Conservation (phyloP, 345 rosid genomes). For the Ceriops zippeliana region DNA sequence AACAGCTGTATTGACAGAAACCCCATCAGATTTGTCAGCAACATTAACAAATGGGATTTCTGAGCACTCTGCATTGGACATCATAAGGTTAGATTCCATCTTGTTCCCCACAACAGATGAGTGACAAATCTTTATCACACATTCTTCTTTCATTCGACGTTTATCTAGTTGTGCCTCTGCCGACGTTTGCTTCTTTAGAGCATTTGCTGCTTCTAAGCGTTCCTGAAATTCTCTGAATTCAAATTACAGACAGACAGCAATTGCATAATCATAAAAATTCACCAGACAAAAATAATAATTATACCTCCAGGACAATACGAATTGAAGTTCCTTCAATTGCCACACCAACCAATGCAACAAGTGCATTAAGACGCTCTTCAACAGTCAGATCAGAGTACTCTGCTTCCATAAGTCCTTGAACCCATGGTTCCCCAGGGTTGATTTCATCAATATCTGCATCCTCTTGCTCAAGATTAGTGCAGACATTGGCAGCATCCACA, state of each 20-base stretch:
- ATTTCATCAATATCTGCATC: conserved; percentile 59
- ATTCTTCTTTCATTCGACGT: conserved; percentile 75
- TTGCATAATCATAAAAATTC: not conserved
- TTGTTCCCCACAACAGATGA: conserved; percentile 43
- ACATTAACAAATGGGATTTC: conserved; percentile 42
- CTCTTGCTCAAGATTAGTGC: conserved; percentile 29
- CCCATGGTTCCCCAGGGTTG: conserved; percentile 75
- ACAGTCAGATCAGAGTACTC: conserved; percentile 71
- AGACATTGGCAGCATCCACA: conserved; percentile 22
- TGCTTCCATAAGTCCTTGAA: conserved; percentile 76
- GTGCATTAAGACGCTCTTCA: conserved; percentile 78
- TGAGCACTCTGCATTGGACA: conserved; percentile 37
- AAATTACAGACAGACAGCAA: conserved; percentile 21
- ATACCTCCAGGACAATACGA: conserved; percentile 65
- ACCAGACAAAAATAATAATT: not conserved
- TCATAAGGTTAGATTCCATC: conserved; percentile 37
- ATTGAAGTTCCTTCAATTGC: conserved; percentile 80
- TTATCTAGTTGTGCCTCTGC: conserved; percentile 87
- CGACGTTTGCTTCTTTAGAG: conserved; percentile 91
- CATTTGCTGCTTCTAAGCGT: conserved; percentile 84
- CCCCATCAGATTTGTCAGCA: conserved; percentile 31
- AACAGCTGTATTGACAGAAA: conserved; percentile 24
- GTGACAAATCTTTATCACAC: conserved; percentile 39
- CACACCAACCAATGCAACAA: conserved; percentile 64
- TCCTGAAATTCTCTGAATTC: conserved; percentile 50